phyloP scores from a whole-genome alignment of 768 basidiomycete species.

The Cubamyces lactineus region DNA sequence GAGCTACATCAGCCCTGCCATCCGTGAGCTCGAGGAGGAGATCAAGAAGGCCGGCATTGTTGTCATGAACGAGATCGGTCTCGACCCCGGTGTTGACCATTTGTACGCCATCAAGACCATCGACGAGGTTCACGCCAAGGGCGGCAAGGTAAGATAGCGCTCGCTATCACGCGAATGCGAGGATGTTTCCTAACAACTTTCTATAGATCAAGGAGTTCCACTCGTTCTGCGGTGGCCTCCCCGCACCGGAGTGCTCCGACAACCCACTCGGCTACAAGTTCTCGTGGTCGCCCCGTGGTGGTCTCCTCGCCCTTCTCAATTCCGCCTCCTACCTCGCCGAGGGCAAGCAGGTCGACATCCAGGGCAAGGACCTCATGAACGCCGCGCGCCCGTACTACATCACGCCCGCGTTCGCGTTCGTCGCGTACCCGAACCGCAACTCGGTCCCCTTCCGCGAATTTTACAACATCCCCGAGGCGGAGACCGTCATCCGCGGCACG shows the following conservation, averaged over 20 bases:
- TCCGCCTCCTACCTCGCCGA: slow-evolving; percentile 77
- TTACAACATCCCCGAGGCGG: slow-evolving; percentile 92
- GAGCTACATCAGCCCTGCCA: slow-evolving; percentile 89
- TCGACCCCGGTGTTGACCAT: slow-evolving; percentile 96
- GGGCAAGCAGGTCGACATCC: slow-evolving; percentile 65
- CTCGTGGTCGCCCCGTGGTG: slow-evolving; percentile 97
- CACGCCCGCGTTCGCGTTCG: slow-evolving; percentile 93
- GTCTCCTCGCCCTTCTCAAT: slow-evolving; percentile 93
- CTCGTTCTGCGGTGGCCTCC: slow-evolving; percentile 95
- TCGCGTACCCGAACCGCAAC: slow-evolving; percentile 96
- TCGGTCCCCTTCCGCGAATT: slow-evolving; percentile 88
- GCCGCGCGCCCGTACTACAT: slow-evolving; percentile 94
- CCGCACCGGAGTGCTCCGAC: slow-evolving; percentile 85
- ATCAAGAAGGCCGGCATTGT: slow-evolving; percentile 88
- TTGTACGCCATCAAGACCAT: slow-evolving; percentile 94
- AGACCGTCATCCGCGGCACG: slow-evolving; percentile 91
- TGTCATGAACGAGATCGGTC: slow-evolving; percentile 96
- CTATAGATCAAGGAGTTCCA: slow-evolving; percentile 83
- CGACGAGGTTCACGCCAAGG: slow-evolving; percentile 89
- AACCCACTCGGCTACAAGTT: slow-evolving; percentile 99
- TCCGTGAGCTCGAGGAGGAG: slow-evolving; percentile 82
- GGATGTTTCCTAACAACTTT: too few relatives aligned
- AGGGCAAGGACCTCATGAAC: slow-evolving; percentile 85
- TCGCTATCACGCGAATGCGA: too few relatives aligned
- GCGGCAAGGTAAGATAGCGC: slow-evolving; percentile 90